Evolutionary conservation across 75 land plant species (phyloP), one percentile per base, ranked within the genome.

Genomic region (Pinus tabuliformis): DNA sequence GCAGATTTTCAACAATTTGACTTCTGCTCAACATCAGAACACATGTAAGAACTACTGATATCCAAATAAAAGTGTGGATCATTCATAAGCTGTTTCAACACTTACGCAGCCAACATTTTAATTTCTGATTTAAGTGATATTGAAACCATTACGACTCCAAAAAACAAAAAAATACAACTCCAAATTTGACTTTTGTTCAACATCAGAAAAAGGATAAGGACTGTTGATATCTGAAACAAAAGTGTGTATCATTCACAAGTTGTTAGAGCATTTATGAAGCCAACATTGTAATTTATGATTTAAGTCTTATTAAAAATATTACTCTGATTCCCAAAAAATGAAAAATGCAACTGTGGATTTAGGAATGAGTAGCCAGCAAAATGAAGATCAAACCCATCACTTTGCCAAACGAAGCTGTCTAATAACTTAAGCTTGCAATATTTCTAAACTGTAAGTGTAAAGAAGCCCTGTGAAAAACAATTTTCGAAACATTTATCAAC

Each of bases 1-100:
- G 68, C 68, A 64, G 42, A 20, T 37, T 64, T 64, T 64, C 68
- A 64, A 64, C 37, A 36, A 36, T 36, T 64, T 64, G 42, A 64
- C 68, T 16, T 64, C 68, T 64, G 68, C 36, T 33, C 36, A 33
- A 64, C 68, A 64, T 64, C 68, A 64, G 17, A 33, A 13, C 42
- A 64, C 36, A 12, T 0, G 2, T 33, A 9, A 64, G 3, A 5
- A 64, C 36, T 36, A 7, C 33, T 64, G 39, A 64, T 36, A 64
- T 18, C 42, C 68, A 64, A 36, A 64, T 20, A 64, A 30, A 17
- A 64, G 9, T 36, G 37, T 36, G 24, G 36, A 15, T 64, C 42
- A 36, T 33, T 64, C 37, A 63, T 0, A 63, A 30, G 33, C 33
- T 6, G 42, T 64, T 64, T 7, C 8, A 17, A 42, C 20, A 18